Evolutionary conservation across 2,329 filamentous ascomycete genomes (phyloP), one percentile per base, ranked within the genome.

Genomic region (Paraconiothyrium sp.): DNA sequence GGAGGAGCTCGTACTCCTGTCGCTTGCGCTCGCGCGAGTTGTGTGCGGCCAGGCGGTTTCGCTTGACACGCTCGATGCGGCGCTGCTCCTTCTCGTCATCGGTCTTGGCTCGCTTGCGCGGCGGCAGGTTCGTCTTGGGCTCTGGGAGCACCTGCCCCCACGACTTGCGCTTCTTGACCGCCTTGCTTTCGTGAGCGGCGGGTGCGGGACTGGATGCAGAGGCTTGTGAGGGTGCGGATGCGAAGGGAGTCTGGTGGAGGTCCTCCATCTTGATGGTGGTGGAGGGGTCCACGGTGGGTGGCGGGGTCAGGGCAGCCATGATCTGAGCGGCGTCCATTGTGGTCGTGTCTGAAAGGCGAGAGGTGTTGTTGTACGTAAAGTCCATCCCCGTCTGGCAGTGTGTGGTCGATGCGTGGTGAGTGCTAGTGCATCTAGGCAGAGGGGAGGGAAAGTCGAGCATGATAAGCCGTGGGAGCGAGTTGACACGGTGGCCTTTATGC

Each of bases 51-150:
- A 94, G 92, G 68, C 95, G 92, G 78, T 99, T 99, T 48, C 95
- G 91, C 72, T 98, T 92, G 67, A 99, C 95, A 65, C 95, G 92
- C 84, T 99, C 95, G 58, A 98, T 96, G 64, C 95, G 92, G 48
- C 95, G 91, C 81, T 99, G 95, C 82, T 98, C 95, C 83, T 99
- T 99, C 81, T 99, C 95, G 75, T 97, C 95, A 73, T 97, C 94
- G 2, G 95, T 99, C 87, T 98, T 99, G 72, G 95, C 95, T 65
- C 95, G 93, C 88, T 99, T 99, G 69, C 94, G 90, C 43, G 94
- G 94, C 63, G 94, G 94, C 8, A 98, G 88, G 76, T 94, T 96
- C 35, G 95, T 98, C 86, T 97, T 98, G 47, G 95, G 95, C 76
- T 96, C 92, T 20, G 95, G 95, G 44, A 98, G 89, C 78, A 97